Evolutionary conservation across 768 basidiomycete genomes (phyloP).

Genomic region (Naganishia antarctica): DNA sequence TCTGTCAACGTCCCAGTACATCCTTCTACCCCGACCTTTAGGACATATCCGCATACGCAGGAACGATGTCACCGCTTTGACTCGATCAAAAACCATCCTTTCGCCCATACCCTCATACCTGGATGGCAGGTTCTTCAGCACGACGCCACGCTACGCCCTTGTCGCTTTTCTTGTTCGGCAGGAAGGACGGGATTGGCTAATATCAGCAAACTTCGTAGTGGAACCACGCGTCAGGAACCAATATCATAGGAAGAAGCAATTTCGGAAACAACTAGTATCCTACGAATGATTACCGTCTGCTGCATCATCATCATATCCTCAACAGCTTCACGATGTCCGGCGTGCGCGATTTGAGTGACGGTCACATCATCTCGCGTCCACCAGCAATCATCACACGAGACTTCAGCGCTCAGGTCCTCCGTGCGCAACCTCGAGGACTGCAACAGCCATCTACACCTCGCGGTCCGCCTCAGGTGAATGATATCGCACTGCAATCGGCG

Average conservation of each 20-base stretch:
- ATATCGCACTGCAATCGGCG: background rate
- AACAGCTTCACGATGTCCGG: background rate
- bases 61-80: constrained; percentile 8
- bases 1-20: too few relatives aligned
- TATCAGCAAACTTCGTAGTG: too few relatives aligned
- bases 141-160: constrained; percentile 8
- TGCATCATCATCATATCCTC: too few relatives aligned
- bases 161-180: constrained; percentile 12
- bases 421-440: background rate
- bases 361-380: background rate
- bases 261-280: too few relatives aligned
- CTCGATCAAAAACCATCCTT: constrained; percentile 10
- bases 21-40: too few relatives aligned
- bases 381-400: constrained; percentile 6
- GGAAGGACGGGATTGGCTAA: constrained; percentile 20
- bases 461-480: background rate
- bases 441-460: background rate
- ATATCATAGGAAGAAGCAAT: too few relatives aligned
- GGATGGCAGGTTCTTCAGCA: constrained; percentile 11
- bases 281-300: background rate
- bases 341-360: background rate
- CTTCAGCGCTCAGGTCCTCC: background rate
- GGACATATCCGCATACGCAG: too few relatives aligned
- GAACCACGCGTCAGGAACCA: too few relatives aligned
- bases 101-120: background rate